These are phyloP conservation scores for Fusarium longipes DNA, from an alignment of 2,329 filamentous ascomycete genomes.

Conservation along the genomic window DNA sequence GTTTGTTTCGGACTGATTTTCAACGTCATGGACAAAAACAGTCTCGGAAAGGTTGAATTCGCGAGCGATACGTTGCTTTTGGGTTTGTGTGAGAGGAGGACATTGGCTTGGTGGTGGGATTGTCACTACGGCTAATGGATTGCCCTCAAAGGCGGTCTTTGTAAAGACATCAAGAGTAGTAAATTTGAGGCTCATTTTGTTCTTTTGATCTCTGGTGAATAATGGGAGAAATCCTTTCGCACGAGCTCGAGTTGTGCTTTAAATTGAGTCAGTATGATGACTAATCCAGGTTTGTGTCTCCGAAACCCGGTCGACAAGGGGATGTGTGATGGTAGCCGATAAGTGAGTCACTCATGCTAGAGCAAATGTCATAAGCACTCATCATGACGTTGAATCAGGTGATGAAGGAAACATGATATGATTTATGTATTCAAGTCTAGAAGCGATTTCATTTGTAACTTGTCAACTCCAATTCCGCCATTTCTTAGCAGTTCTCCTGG, in stretches of 20 bases:
- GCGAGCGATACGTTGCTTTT: constrained; percentile 67
- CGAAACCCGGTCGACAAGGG: neutral
- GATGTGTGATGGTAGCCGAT: fast-evolving
- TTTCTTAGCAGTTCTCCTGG: neutral
- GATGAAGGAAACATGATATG: too few relatives aligned
- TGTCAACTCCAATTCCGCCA: too few relatives aligned
- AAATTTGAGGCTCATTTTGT: constrained; percentile 55
- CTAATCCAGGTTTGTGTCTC: neutral
- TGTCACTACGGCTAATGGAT: constrained; percentile 68
- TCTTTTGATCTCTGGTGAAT: fast-evolving
- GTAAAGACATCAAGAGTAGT: constrained; percentile 69
- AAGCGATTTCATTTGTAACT: too few relatives aligned
- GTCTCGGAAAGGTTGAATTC: constrained; percentile 74
- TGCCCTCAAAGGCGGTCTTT: constrained; percentile 61
- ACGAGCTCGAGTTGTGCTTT: neutral
- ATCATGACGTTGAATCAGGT: too few relatives aligned
- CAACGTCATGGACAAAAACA: constrained; percentile 66
- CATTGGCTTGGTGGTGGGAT: constrained; percentile 54
- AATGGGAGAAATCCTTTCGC: too few relatives aligned
- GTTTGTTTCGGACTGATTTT: constrained; percentile 42
- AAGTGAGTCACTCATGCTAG: neutral
- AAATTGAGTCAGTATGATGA: neutral
- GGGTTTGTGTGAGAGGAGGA: constrained; percentile 53
- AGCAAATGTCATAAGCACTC: fast-evolving
- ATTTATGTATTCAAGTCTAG: neutral